Base-by-base conservation (phyloP, 23 red algal species). In the Gracilaria gracilis region DNA sequence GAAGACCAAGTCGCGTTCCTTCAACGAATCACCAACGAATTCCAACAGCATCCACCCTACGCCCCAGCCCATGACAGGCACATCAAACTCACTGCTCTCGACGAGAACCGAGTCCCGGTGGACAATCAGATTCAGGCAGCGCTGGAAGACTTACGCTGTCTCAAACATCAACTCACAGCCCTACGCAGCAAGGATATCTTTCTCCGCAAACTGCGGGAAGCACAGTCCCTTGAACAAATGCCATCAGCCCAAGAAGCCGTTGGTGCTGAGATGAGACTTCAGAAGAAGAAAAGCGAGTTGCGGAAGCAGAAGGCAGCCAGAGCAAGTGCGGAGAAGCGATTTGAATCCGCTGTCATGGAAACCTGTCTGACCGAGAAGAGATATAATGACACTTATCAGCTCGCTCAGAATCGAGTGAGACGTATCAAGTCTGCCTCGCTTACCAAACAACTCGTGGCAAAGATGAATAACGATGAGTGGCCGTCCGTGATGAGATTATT, bases 151-250 rank as follows among this genome's bases (percentile, higher is more conserved):
- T 31, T 77, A 31, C 72, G 72, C n/a, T 51, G 46, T 33, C 72
- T 77, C 72, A 77, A 77, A 42, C 27, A 77, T 31, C 40, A 77
- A 23, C 72, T 48, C 72, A 50, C 38, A 25, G 72, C 72, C 2
- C 25, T 77, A 4, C 20, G 39, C 38, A 37, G 40, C 38, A 48
- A 50, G 13, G 6, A 51, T 27, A 50, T 50, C 72, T 77, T 77
- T 28, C 72, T 77, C 1, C 72, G 46, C 23, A 28, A 27, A 9
- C 42, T 77, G 20, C 72, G 72, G 2, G 39, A 77, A 14, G 72
- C 72, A 15, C 40, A 17, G 1, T 8, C 21, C 46, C 4, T 50
- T 25, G 4, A 77, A 8, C 42, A 77, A 5, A 25, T 77, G 1
- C 72, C 72, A 13, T 29, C 39, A 2, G 72, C 72, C 9, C 40